Percentiles rank a stretch among this genome's conserved stretches.
Evolutionary conservation across 2,329 filamentous ascomycete genomes (phyloP).

Genomic region (Apiospora phragmitis): DNA sequence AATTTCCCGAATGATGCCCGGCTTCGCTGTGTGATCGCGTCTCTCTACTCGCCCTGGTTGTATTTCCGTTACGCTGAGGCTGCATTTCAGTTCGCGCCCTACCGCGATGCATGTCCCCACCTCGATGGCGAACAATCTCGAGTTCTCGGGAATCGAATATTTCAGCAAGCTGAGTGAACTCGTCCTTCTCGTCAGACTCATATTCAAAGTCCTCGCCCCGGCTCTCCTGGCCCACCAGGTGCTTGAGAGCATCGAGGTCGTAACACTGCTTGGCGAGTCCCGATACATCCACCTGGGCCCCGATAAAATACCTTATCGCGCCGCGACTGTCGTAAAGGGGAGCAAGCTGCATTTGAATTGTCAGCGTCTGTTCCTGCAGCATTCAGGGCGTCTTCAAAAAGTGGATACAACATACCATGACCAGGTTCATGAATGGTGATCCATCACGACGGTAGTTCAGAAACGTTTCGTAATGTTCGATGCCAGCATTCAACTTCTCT

Average conservation of each 20-base stretch:
- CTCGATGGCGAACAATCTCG: constrained; percentile 60
- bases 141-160: constrained; percentile 70
- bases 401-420: constrained; percentile 54
- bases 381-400: too few species aligned
- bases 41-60: constrained; percentile 34
- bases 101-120: constrained; percentile 61
- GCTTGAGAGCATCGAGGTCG: constrained; percentile 62
- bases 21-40: constrained; percentile 28
- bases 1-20: constrained; percentile 31
- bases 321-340: constrained; percentile 71
- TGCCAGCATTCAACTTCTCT: constrained; percentile 59
- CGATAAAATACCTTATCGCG: constrained; percentile 65
- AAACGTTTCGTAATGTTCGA: constrained; percentile 72
- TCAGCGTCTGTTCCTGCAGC: background rate
- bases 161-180: constrained; percentile 65
- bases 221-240: constrained; percentile 38
- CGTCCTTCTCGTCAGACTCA: constrained; percentile 46
- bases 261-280: constrained; percentile 67
- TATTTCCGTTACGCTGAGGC: constrained; percentile 32
- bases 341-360: constrained; percentile 33
- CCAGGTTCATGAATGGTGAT: constrained; percentile 73
- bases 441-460: constrained; percentile 76
- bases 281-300: constrained; percentile 70
- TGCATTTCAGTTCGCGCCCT: constrained; percentile 40
- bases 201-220: constrained; percentile 25